Evolutionary conservation across 1,139 yeast species (phyloP), one percentile per base, ranked within the genome.

Genomic region (Lizanozyma gosingica): DNA sequence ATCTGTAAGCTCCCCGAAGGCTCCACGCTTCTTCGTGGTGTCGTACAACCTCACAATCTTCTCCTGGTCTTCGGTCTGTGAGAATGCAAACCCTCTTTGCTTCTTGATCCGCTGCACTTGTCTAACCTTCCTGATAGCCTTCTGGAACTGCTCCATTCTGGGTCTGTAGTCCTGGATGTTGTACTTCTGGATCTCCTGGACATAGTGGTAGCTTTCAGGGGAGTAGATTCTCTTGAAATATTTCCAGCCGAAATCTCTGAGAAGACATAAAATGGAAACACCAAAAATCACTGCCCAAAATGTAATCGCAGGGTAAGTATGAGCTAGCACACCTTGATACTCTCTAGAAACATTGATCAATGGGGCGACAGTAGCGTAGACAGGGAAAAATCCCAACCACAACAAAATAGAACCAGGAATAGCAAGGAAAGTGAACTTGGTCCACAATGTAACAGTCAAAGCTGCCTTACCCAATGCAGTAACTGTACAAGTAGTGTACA

Each of bases 31-130:
- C 56, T 75, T 75, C 1, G 97, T 90, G 2, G 97, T 92, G 60
- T 94, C 98, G 54, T 94, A 94, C 65, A 94, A 86, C 54, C 98
- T 76, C 40, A 94, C 83, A 47, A 94, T 78, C 56, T 82, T 80
- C 47, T 87, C 95, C 62, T 92, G 97, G 51, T 85, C 94, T 50
- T 88, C 96, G 40, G 86, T 92, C 62, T 92, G 98, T 3, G 97
- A 88, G 55, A 92, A 94, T 1, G 99, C 99, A 71, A 87, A 94
- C 15, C 98, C 98, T 63, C 98, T 82, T 65, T 92, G 98, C 56
- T 92, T 94, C 57, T 94, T 86, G 83, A 92, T 90, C 61, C 99
- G 77, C 61, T 92, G 97, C 33, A 94, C 97, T 61, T 94, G 98
- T 61, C 99, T 82, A 35, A 92, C 97, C 58, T 90, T 92, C 56